Base-by-base conservation (phyloP, 139 green algal species). In the Haematococcus sp. region DNA sequence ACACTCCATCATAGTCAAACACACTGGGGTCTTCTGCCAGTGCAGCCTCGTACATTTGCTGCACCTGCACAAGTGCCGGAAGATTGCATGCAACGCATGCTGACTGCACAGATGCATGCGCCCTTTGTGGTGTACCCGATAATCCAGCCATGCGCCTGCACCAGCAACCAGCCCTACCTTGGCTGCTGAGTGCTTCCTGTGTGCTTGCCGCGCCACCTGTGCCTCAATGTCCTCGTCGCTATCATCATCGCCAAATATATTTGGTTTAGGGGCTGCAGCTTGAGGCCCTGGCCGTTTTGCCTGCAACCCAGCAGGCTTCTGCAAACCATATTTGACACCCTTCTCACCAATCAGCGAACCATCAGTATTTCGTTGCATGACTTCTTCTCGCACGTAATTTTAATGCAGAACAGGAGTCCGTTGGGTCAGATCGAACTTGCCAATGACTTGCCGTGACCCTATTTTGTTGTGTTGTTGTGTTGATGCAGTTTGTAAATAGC, bases 1-100 rank as follows among this genome's bases (percentile, higher is more conserved):
- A 72, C 32, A 82, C 79, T 3, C 76, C 88, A 61, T 98, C 95
- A 75, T 98, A 98, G 73, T 98, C 94, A 66, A 98, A 98, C 0
- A 92, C 88, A 1, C 79, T 88, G 0, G 95, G 84, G 70, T 98
- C 95, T 70, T 97, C 79, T 13, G 83, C 84, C n/a, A 98, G 70
- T 1, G 94, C 95, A 4, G 81, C 82, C n/a, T 86, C 88, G 31
- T 96, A 92, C 78, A 91, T 71, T 22, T 90, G 71, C 27, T 91
- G 82, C 25, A 93, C 86, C 90, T 94, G 85, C 40, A 49, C 11
- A 11, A 7, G 40, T 19, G 7, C 40, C 7, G 40, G 7, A 49
- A 49, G 40, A 19, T 19, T 49, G 40, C 40, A 49, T 49, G 40
- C 40, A 49, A 19, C 7, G 7, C 40, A 49, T 49, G 40, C 40